These are phyloP conservation scores for Talaromyces atroroseus DNA, from an alignment of 2,329 filamentous ascomycete genomes.

Conservation along the genomic window DNA sequence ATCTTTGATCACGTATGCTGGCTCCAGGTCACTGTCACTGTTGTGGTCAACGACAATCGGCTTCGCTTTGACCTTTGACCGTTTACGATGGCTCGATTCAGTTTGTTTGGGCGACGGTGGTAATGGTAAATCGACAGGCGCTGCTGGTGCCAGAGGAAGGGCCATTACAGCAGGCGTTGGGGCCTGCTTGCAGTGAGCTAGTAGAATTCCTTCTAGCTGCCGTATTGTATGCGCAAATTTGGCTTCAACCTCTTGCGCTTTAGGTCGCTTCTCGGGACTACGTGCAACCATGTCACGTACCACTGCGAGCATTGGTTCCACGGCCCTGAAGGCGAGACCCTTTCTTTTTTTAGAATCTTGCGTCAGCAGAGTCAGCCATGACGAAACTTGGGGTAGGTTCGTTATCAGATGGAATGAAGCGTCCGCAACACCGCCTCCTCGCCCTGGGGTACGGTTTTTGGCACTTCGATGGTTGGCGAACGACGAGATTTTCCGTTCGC, in stretches of 20 bases:
- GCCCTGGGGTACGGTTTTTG: constrained; percentile 45
- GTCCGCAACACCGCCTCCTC: constrained; percentile 48
- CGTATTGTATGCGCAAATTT: constrained; percentile 21
- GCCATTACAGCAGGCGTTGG: neutral
- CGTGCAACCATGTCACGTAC: constrained; percentile 33
- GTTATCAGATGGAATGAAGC: constrained; percentile 51
- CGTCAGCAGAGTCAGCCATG: constrained; percentile 51
- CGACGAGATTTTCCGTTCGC: constrained; percentile 52
- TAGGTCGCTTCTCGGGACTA: constrained; percentile 28
- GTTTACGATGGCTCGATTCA: neutral
- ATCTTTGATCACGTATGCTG: neutral
- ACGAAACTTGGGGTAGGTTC: constrained; percentile 51
- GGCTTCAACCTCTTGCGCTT: constrained; percentile 26
- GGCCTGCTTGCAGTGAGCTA: constrained; percentile 11
- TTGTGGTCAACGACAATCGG: neutral
- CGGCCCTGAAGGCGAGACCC: constrained; percentile 32
- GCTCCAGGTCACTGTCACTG: neutral
- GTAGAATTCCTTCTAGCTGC: constrained; percentile 16
- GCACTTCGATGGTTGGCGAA: constrained; percentile 52
- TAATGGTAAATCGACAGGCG: neutral
- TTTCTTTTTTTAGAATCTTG: constrained; percentile 43
- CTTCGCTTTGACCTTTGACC: neutral
- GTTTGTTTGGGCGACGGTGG: neutral
- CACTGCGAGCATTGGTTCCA: constrained; percentile 34
- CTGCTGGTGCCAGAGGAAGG: neutral